Conservation (phyloP, 495 filamentous ascomycete species). For the Baudoinia panamericana region DNA sequence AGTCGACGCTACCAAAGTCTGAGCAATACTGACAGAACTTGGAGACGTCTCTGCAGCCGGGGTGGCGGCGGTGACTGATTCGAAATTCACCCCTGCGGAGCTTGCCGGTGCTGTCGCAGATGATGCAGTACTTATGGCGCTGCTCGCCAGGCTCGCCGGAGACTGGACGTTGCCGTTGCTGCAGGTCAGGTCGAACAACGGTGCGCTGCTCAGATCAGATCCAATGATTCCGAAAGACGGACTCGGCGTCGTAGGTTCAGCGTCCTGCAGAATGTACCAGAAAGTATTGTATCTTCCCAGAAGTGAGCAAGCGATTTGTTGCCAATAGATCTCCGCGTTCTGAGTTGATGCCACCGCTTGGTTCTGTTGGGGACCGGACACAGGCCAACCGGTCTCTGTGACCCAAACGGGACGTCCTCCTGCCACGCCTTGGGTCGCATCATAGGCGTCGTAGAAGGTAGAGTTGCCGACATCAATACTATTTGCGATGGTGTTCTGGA, state of each 20-base stretch:
- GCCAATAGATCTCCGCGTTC: slow-evolving; percentile 75
- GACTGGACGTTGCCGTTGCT: neutral
- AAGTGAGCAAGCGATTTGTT: slow-evolving; percentile 59
- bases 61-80: neutral
- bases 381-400: slow-evolving; percentile 84
- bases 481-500: slow-evolving; percentile 57
- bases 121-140: slow-evolving; percentile 1
- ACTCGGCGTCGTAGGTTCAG: slow-evolving; percentile 39
- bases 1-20: too few species aligned
- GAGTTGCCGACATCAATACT: slow-evolving; percentile 44
- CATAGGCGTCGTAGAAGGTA: slow-evolving; percentile 51
- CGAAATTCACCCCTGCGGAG: slow-evolving; percentile 8
- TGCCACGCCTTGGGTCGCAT: slow-evolving; percentile 43
- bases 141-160: neutral
- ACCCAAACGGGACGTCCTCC: slow-evolving; percentile 67
- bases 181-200: slow-evolving; percentile 27
- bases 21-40: neutral
- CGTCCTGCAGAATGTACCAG: slow-evolving; percentile 67
- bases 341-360: slow-evolving; percentile 46
- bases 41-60: slow-evolving; percentile 9
- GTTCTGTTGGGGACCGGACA: slow-evolving; percentile 47
- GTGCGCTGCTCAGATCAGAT: slow-evolving; percentile 33
- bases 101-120: slow-evolving; percentile 6
- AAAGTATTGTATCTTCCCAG: slow-evolving; percentile 57
- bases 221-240: slow-evolving; percentile 58